phyloP scores from a whole-genome alignment of 768 basidiomycete species.

The Tulasnella sp. region DNA sequence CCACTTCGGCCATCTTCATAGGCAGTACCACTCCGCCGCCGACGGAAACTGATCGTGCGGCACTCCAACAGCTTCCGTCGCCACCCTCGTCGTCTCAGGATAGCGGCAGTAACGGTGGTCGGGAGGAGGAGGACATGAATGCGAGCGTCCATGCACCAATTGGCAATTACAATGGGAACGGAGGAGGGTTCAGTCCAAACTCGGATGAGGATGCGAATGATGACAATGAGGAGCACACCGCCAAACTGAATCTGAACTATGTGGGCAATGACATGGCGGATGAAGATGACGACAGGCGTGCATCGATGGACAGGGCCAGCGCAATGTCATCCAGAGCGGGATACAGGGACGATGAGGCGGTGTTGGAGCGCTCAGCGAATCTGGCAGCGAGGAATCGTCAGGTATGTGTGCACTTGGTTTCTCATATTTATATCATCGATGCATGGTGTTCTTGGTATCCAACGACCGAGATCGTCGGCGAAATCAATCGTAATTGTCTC shows the following conservation, averaged over 20 bases:
- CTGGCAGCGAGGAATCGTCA: constrained; percentile 63
- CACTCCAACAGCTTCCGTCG: constrained; percentile 41
- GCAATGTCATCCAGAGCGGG: not conserved
- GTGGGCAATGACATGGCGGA: too few relatives aligned
- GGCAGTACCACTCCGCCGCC: constrained; percentile 6
- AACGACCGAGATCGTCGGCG: constrained; percentile 27
- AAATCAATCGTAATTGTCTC: constrained; percentile 17
- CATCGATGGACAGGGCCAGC: constrained; percentile 16
- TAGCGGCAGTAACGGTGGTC: constrained; percentile 61
- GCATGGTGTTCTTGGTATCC: constrained; percentile 16
- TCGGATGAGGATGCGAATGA: constrained; percentile 38
- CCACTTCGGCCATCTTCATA: constrained; percentile 18
- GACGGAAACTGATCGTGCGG: not conserved
- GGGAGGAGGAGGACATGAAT: constrained; percentile 27
- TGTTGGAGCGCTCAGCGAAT: constrained; percentile 49
- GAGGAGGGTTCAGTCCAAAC: constrained; percentile 36
- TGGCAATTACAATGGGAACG: constrained; percentile 24
- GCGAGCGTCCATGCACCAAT: constrained; percentile 31
- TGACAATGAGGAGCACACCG: constrained; percentile 56
- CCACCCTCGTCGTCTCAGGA: constrained; percentile 79
- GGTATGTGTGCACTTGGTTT: constrained; percentile 36
- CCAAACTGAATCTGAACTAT: constrained; percentile 27
- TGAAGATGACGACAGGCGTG: constrained; percentile 24
- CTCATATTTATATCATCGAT: constrained; percentile 19
- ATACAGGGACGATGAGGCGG: not conserved